These are phyloP conservation scores for Epithemia pelagica DNA, from an alignment of 108 stramenopile genomes.

Conservation along the genomic window DNA sequence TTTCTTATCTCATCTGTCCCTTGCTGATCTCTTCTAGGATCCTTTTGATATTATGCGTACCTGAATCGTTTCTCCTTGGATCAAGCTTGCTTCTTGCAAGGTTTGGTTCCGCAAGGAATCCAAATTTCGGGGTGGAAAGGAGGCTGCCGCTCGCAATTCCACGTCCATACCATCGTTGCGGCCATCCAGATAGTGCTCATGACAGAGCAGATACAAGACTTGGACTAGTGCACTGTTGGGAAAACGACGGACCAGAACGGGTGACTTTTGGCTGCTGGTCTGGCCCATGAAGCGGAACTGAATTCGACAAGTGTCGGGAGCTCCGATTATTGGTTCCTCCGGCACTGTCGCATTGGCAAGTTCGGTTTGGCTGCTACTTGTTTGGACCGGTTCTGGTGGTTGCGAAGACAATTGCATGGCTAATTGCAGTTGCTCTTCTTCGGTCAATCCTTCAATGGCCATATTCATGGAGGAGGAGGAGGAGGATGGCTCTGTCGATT, in stretches of 20 bases:
- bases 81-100: not conserved
- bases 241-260: not conserved
- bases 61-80: not conserved
- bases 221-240: not conserved
- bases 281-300: not conserved
- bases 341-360: not conserved
- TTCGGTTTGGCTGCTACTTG: not conserved
- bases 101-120: not conserved
- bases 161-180: not conserved
- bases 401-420: constrained; percentile 32
- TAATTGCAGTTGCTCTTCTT: constrained; percentile 76
- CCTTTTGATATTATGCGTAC: too few species aligned
- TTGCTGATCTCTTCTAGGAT: too few species aligned
- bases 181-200: not conserved
- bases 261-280: not conserved
- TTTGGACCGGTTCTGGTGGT: not conserved
- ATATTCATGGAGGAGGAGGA: not conserved
- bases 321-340: not conserved
- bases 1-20: too few species aligned
- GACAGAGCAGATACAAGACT: not conserved
- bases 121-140: not conserved
- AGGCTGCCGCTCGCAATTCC: not conserved
- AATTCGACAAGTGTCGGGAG: not conserved
- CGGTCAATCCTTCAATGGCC: constrained; percentile 46
- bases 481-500: constrained; percentile 6